A percentile compares a stretch with the other conserved stretches of the same genome.
Conservation (phyloP, 768 basidiomycete species). For the Floccularia luteovirens region DNA sequence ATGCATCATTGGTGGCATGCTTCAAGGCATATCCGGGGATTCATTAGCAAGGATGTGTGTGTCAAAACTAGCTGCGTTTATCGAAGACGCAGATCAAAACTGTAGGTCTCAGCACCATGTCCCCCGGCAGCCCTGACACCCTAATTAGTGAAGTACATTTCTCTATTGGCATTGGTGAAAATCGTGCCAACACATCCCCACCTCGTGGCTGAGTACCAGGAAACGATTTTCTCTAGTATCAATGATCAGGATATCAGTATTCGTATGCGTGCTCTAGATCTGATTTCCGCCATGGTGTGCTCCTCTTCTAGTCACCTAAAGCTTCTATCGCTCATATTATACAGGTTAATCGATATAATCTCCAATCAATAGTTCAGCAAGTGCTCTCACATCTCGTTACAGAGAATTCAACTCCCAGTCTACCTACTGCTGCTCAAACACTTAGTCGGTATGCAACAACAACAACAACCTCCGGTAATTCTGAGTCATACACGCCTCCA, state of each 20-base stretch:
- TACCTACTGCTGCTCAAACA: conserved; percentile 59
- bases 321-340: conserved; percentile 3
- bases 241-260: conserved; percentile 95
- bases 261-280: conserved; percentile 90
- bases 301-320: background rate
- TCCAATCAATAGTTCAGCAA: conserved; percentile 87
- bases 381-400: conserved; percentile 80
- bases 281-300: conserved; percentile 87
- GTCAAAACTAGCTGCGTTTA: conserved; percentile 87
- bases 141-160: conserved; percentile 88
- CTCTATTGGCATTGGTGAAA: conserved; percentile 89
- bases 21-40: conserved; percentile 71
- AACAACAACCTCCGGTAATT: too few relatives aligned
- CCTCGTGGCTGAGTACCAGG: conserved; percentile 86
- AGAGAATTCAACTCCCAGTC: conserved; percentile 36
- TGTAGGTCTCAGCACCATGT: conserved; percentile 41
- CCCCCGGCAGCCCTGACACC: conserved; percentile 2
- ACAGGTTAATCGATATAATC: conserved; percentile 78
- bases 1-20: conserved; percentile 95
- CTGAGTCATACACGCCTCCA: conserved; percentile 33
- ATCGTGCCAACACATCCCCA: conserved; percentile 91
- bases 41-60: conserved; percentile 83
- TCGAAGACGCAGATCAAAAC: conserved; percentile 93
- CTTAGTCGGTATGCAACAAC: conserved; percentile 32
- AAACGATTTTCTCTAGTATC: conserved; percentile 82